Evolutionary conservation across 805 yeast species (phyloP).

Genomic region (Vanderwaltozyma verrucispora): DNA sequence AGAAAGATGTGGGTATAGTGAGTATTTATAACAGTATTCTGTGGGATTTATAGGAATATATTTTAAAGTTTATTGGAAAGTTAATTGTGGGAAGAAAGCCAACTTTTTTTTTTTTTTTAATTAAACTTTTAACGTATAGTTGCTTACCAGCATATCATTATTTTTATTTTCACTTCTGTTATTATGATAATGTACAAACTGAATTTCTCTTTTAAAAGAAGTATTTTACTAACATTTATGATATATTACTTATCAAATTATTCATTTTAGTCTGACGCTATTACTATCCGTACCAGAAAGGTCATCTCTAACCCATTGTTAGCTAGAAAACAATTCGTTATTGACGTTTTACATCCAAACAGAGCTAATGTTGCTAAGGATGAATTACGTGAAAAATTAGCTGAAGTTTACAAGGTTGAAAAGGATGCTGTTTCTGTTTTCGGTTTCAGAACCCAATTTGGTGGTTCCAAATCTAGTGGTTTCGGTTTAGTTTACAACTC

Average conservation of each 20-base stretch:
- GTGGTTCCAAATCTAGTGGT: slow-evolving; percentile 99
- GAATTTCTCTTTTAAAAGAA: background rate
- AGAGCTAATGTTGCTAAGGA: slow-evolving; percentile 98
- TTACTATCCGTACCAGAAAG: slow-evolving; percentile 98
- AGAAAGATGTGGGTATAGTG: no score
- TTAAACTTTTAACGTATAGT: no score
- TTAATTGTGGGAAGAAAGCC: no score
- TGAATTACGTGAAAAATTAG: slow-evolving; percentile 92
- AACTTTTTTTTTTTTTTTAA: no score
- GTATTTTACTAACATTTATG: background rate
- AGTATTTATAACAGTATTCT: no score
- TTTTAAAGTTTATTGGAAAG: no score
- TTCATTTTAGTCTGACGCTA: slow-evolving; percentile 80
- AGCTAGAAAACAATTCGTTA: slow-evolving; percentile 99
- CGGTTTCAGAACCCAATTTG: slow-evolving; percentile 99
- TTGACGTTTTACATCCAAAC: slow-evolving; percentile 99
- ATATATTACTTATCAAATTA: background rate
- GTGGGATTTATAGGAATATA: no score
- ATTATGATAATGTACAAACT: background rate
- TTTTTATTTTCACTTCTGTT: no score
- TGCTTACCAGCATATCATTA: no score
- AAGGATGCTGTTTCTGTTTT: slow-evolving; percentile 94
- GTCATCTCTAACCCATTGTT: slow-evolving; percentile 98
- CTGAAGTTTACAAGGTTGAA: slow-evolving; percentile 82
- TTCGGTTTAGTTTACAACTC: slow-evolving; percentile 99